Base-by-base conservation (phyloP, 2,329 filamentous ascomycete species). In the Peltaster fructicola region DNA sequence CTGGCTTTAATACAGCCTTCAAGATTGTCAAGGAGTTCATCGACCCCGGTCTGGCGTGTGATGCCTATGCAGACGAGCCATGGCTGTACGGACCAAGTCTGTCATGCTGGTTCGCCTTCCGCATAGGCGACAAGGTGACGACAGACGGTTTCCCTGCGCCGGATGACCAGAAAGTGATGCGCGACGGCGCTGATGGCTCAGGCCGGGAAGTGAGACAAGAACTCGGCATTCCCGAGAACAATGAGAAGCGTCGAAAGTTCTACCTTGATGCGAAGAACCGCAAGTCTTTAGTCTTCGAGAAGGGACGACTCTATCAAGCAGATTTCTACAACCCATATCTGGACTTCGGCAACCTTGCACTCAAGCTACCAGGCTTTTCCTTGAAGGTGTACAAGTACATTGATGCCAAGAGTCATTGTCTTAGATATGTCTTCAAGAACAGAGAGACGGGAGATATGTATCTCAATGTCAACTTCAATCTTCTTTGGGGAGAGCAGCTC, bases 11-110 rank as follows among this genome's bases (percentile, higher is more conserved):
- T 46, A 75, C 77, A 2, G 84, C 82, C 0, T 70, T 93, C 50
- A 69, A 68, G 19, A 76, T 92, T 22, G 79, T 91, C 14, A 79
- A 79, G 41, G 85, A 79, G 71, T 78, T 73, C 57, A 75, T 95
- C 22, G 88, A 98, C 45, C 84, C 85, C 0, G 80, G 81, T 0
- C 55, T 98, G 1, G 75, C 88, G 3, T 85, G 84, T 10, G 84
- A 98, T 47, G 73, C 78, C 0, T 85, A 91, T 39, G 78, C 78
- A 2, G 84, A 95, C 43, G 61, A 66, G 39, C 88, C 85, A 1
- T 82, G 81, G 45, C 52, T 95, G 3, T 93, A 88, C 42, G 85
- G 85, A 0, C 73, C 80, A 0, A 73, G 32, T 20, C 29, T 47
- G 11, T 39, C 35, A 14, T 45, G 42, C 20, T 48, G 44, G 44